Conservation (phyloP, 805 yeast genomes). For the Candida nonsorbophila region DNA sequence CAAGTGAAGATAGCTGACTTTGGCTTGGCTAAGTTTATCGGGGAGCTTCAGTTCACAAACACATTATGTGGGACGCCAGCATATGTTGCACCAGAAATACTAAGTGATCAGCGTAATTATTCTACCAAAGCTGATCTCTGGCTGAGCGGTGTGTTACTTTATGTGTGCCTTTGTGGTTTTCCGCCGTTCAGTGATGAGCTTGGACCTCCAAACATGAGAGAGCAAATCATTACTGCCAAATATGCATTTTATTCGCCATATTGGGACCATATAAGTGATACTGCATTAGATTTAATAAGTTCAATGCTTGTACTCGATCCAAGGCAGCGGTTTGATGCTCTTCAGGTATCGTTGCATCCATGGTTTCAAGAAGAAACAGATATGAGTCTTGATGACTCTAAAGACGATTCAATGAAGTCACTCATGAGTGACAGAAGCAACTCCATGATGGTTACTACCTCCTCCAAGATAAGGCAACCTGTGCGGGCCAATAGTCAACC, state of each 20-base stretch:
- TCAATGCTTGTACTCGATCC: slow-evolving; percentile 54
- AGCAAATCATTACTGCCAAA: slow-evolving; percentile 62
- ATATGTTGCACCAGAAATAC: slow-evolving; percentile 79
- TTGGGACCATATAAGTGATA: slow-evolving; percentile 68
- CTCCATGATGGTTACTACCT: slow-evolving; percentile 2
- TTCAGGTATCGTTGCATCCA: slow-evolving; percentile 32
- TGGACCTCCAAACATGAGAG: slow-evolving; percentile 74
- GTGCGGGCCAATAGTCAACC: slow-evolving; percentile 23
- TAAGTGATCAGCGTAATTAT: slow-evolving; percentile 51
- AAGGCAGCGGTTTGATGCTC: slow-evolving; percentile 34
- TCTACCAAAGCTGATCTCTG: slow-evolving; percentile 74
- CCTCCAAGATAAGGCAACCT: slow-evolving; percentile 10
- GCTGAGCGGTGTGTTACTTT: slow-evolving; percentile 75
- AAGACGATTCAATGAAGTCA: background rate
- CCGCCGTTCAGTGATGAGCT: slow-evolving; percentile 82
- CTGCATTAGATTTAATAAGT: slow-evolving; percentile 61
- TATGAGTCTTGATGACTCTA: background rate
- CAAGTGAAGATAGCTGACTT: slow-evolving; percentile 78
- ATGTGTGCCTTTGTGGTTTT: slow-evolving; percentile 77
- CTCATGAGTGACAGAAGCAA: slow-evolving; percentile 6
- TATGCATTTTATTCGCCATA: slow-evolving; percentile 76
- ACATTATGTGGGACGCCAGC: slow-evolving; percentile 86
- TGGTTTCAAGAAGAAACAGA: slow-evolving; percentile 34
- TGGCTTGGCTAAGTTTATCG: slow-evolving; percentile 67
- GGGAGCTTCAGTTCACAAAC: slow-evolving; percentile 67